Conservation (phyloP, 352 stramenopile genomes). For the Peronospora belbahrii region DNA sequence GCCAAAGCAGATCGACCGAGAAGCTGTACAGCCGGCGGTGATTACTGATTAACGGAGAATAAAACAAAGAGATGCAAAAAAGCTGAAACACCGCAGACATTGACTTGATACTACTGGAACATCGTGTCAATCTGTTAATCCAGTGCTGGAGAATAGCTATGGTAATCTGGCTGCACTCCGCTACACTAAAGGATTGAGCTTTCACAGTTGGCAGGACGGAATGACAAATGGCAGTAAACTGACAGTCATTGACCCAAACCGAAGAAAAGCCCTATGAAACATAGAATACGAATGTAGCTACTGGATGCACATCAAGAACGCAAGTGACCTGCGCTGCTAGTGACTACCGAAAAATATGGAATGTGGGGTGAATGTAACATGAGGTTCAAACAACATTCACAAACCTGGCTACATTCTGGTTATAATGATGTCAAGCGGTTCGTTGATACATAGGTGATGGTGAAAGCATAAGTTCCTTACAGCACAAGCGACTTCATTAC, state of each 20-base stretch:
- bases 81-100: background rate
- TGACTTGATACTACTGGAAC: no score
- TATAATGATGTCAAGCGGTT: no score
- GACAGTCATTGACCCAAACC: slow-evolving; percentile 26
- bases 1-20: slow-evolving; percentile 62
- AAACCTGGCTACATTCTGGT: slow-evolving; percentile 1
- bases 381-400: background rate
- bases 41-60: background rate
- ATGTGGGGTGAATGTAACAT: background rate
- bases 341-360: no score
- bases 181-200: slow-evolving; percentile 19
- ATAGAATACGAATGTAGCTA: background rate
- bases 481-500: no score
- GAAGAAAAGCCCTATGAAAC: slow-evolving; percentile 13
- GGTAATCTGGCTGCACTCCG: slow-evolving; percentile 2
- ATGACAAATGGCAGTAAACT: slow-evolving; percentile 14
- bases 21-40: slow-evolving; percentile 70
- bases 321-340: no score
- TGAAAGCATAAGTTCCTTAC: no score
- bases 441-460: no score
- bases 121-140: slow-evolving; percentile 33
- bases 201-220: slow-evolving; percentile 25
- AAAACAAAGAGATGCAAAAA: background rate
- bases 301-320: no score
- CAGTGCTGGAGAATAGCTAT: slow-evolving; percentile 7